A percentile compares a stretch with the other conserved stretches of the same genome.
Evolutionary conservation across 805 yeast genomes (phyloP).

Genomic region (Wickerhamiella musiphila): DNA sequence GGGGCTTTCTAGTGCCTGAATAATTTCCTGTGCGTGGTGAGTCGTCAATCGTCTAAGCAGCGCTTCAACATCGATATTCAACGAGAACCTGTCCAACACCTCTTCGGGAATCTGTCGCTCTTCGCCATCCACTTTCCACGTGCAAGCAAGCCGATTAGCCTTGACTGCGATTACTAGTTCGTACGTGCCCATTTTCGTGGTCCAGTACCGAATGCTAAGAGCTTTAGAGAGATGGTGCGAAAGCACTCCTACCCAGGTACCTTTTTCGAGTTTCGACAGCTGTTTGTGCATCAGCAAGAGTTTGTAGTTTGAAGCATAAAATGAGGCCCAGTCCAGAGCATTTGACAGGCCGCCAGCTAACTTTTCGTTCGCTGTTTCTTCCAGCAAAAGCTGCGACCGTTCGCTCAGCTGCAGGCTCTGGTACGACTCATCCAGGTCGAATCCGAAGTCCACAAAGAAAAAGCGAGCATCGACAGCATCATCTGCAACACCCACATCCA

Average conservation of each 20-base stretch:
- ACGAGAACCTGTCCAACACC: constrained; percentile 1
- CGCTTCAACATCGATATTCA: constrained; percentile 3
- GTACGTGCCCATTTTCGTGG: constrained; percentile 26
- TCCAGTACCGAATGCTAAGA: constrained; percentile 51
- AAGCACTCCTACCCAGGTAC: constrained; percentile 42
- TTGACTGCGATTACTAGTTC: constrained; percentile 31
- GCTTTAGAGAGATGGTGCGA: constrained; percentile 37
- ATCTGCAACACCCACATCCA: constrained; percentile 62
- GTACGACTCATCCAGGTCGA: constrained; percentile 36
- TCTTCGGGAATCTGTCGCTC: constrained; percentile 2
- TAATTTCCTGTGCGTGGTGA: constrained; percentile 7
- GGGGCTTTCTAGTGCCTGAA: constrained; percentile 5
- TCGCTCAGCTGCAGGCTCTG: constrained; percentile 15
- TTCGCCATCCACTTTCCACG: constrained; percentile 8
- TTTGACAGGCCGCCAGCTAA: constrained; percentile 30
- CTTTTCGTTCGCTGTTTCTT: constrained; percentile 36
- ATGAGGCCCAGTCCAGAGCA: constrained; percentile 38
- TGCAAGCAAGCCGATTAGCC: constrained; percentile 21
- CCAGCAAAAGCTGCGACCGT: constrained; percentile 33
- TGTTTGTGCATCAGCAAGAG: constrained; percentile 43
- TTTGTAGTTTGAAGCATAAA: constrained; percentile 47
- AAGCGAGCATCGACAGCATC: constrained; percentile 46
- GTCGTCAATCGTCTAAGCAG: constrained; percentile 6
- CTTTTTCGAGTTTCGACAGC: constrained; percentile 30
- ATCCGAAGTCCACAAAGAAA: constrained; percentile 59